A percentile compares a stretch with the other conserved stretches of the same genome.
phyloP scores from a whole-genome alignment of 768 basidiomycete genomes.

The Austroboletus festivus region DNA sequence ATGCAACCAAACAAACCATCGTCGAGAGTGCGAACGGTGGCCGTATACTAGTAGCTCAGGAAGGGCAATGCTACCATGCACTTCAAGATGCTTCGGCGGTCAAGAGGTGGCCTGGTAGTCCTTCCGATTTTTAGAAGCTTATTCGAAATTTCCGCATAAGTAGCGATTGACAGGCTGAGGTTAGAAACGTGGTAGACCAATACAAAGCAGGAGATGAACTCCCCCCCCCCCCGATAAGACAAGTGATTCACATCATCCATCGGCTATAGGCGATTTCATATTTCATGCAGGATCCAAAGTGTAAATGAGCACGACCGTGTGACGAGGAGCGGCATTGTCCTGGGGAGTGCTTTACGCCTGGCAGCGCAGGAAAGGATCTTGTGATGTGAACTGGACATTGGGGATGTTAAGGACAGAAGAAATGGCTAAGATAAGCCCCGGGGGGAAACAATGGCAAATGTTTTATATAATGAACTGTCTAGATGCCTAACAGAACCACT shows the following conservation, averaged over 20 bases:
- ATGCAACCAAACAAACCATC: too few relatives aligned
- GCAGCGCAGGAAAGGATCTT: too few relatives aligned
- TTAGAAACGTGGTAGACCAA: conserved; percentile 1
- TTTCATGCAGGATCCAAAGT: neutral
- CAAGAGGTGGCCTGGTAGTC: conserved; percentile 5
- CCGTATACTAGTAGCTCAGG: neutral
- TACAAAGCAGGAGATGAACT: neutral
- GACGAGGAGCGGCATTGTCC: neutral
- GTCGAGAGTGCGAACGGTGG: too few relatives aligned
- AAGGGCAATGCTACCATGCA: neutral
- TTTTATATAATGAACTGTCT: neutral
- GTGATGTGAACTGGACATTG: too few relatives aligned
- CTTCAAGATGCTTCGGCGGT: conserved; percentile 1
- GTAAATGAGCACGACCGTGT: conserved; percentile 1
- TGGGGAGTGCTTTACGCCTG: neutral
- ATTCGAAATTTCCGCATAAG: conserved; percentile 1
- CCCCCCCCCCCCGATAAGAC: too few relatives aligned
- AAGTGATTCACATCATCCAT: neutral
- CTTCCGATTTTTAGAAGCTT: neutral
- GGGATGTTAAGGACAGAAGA: too few relatives aligned
- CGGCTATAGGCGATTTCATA: conserved; percentile 1
- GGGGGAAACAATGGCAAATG: neutral
- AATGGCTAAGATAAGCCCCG: conserved; percentile 6
- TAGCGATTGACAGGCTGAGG: conserved; percentile 2
- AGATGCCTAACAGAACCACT: neutral